These are phyloP conservation scores for Rhizopus arrhizus DNA, from an alignment of 371 early-diverging fungal species.

Conservation along the genomic window DNA sequence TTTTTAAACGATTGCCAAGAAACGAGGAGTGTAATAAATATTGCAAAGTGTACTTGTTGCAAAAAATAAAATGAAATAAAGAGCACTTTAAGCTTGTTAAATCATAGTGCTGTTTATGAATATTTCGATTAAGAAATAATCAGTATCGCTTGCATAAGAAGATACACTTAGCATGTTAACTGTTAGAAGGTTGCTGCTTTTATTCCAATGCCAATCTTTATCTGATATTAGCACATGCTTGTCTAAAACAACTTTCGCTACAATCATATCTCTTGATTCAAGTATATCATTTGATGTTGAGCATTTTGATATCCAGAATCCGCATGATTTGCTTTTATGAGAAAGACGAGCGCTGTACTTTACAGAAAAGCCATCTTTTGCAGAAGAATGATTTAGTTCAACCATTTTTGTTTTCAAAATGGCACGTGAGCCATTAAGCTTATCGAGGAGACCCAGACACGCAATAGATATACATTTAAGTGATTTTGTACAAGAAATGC, in stretches of 20 bases:
- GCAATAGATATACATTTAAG: conserved; percentile 10
- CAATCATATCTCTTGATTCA: not conserved
- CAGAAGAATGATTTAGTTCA: not conserved
- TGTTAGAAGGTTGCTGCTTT: conserved; percentile 2
- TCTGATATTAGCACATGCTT: not conserved
- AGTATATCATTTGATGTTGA: not conserved
- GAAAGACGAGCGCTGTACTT: conserved; percentile 6
- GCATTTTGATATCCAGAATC: conserved; percentile 21
- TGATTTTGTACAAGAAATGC: conserved; percentile 9
- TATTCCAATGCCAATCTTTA: conserved; percentile 10
- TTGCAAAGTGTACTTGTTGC: not conserved
- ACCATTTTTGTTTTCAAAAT: conserved; percentile 3
- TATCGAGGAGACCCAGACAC: conserved; percentile 30
- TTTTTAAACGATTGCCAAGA: no score
- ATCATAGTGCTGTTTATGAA: not conserved
- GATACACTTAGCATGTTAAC: conserved; percentile 19
- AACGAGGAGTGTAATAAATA: no score
- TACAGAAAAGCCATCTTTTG: not conserved
- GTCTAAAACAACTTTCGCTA: conserved; percentile 3
- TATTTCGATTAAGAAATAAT: conserved; percentile 13
- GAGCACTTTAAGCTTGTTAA: no score
- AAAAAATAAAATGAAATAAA: not conserved
- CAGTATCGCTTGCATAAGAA: not conserved
- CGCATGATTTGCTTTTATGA: conserved; percentile 15
- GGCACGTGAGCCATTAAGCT: conserved; percentile 22